A percentile compares a stretch with the other conserved stretches of the same genome.
phyloP scores from a whole-genome alignment of 352 stramenopile genomes.

The Phytophthora litchii region DNA sequence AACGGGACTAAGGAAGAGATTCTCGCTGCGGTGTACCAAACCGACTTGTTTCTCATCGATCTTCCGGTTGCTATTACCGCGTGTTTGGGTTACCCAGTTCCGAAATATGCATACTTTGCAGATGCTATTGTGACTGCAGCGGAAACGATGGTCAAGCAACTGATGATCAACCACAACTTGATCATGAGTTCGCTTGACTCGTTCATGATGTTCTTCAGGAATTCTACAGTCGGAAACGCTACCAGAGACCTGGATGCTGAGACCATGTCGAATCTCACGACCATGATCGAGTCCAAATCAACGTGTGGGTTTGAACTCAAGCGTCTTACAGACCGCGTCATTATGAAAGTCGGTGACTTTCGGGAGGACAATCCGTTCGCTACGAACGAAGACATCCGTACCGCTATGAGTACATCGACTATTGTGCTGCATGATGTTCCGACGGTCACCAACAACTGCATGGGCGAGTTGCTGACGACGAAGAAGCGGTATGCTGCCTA shows the following conservation, averaged over 20 bases:
- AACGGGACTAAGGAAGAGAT: constrained; percentile 62
- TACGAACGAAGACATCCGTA: constrained; percentile 48
- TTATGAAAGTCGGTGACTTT: constrained; percentile 47
- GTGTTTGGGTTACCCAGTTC: constrained; percentile 48
- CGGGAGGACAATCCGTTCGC: constrained; percentile 29
- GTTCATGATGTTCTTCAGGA: constrained; percentile 44
- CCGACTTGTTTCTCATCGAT: constrained; percentile 60
- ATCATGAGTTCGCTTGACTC: constrained; percentile 40
- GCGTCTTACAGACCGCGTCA: constrained; percentile 48
- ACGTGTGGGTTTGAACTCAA: constrained; percentile 56
- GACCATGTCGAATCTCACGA: constrained; percentile 36
- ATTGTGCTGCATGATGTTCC: constrained; percentile 58
- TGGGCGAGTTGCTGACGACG: constrained; percentile 34
- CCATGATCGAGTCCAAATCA: constrained; percentile 39
- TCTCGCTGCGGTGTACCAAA: constrained; percentile 51
- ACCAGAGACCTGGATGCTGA: constrained; percentile 29
- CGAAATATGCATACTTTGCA: constrained; percentile 27
- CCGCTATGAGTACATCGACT: constrained; percentile 43
- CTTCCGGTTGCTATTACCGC: constrained; percentile 55
- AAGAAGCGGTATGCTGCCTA: constrained; percentile 44
- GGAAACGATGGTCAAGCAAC: constrained; percentile 41
- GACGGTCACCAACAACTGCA: constrained; percentile 48
- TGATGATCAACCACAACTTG: constrained; percentile 48
- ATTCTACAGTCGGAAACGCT: constrained; percentile 25
- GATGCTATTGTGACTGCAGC: constrained; percentile 41